These are phyloP conservation scores for Fusarium proliferatum DNA, from an alignment of 2,329 filamentous ascomycete species.

Conservation along the genomic window DNA sequence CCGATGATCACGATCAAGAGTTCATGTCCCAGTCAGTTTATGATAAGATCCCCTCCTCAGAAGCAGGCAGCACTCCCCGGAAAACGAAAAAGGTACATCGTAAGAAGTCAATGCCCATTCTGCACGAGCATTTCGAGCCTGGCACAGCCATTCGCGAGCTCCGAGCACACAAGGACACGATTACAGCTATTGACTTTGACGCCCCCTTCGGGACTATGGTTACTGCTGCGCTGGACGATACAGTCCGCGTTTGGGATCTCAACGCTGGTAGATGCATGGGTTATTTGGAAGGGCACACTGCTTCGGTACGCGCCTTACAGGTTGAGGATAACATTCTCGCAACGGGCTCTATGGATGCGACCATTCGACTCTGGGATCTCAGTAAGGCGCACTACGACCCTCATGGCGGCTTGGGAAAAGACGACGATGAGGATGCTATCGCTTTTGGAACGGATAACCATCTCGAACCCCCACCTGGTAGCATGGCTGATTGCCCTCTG, in stretches of 20 bases:
- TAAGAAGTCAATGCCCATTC: slow-evolving; percentile 88
- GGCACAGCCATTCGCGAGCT: slow-evolving; percentile 90
- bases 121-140: slow-evolving; percentile 94
- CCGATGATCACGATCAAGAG: slow-evolving; percentile 60
- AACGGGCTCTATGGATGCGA: slow-evolving; percentile 94
- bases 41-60: slow-evolving; percentile 79
- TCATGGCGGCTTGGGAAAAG: slow-evolving; percentile 69
- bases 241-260: slow-evolving; percentile 94
- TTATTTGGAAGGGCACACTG: slow-evolving; percentile 90
- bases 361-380: slow-evolving; percentile 93
- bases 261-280: slow-evolving; percentile 94
- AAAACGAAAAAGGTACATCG: slow-evolving; percentile 67
- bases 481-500: slow-evolving; percentile 90
- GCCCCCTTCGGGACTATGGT: slow-evolving; percentile 97
- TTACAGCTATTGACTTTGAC: slow-evolving; percentile 95
- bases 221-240: slow-evolving; percentile 91
- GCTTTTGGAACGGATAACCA: slow-evolving; percentile 78
- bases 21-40: slow-evolving; percentile 99
- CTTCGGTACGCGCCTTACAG: slow-evolving; percentile 90
- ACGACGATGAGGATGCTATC: slow-evolving; percentile 73
- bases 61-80: slow-evolving; percentile 58
- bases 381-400: slow-evolving; percentile 88
- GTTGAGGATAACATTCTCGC: slow-evolving; percentile 96
- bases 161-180: slow-evolving; percentile 85
- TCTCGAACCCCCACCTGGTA: slow-evolving; percentile 78